A percentile compares a stretch with the other conserved stretches of the same genome.
These are phyloP conservation scores for Fusarium sp. DNA, from an alignment of 2,329 filamentous ascomycete genomes.

Conservation along the genomic window DNA sequence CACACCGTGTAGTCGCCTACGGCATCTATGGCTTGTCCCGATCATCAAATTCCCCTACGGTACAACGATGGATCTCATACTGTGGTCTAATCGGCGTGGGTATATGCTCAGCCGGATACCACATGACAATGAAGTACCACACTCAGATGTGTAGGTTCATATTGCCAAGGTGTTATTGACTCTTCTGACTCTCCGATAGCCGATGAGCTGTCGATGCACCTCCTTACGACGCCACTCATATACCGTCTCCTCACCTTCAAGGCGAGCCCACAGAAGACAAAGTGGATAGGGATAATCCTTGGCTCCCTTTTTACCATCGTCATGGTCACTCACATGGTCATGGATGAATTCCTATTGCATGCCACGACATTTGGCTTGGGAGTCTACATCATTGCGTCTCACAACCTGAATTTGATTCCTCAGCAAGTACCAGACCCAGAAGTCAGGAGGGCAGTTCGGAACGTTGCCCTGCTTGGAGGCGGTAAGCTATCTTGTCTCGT, in stretches of 20 bases:
- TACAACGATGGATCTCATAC: conserved; percentile 51
- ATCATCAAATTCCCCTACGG: conserved; percentile 22
- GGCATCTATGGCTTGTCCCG: conserved; percentile 53
- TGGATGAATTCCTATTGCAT: conserved; percentile 57
- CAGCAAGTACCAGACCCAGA: conserved; percentile 46
- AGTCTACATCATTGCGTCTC: conserved; percentile 50
- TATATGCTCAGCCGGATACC: conserved; percentile 48
- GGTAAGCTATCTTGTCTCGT: conserved; percentile 7
- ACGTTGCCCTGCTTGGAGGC: conserved; percentile 33
- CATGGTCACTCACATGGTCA: conserved; percentile 56
- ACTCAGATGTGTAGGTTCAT: conserved; percentile 48
- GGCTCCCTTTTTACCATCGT: conserved; percentile 45
- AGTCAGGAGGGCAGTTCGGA: conserved; percentile 33
- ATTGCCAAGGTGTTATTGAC: too few relatives aligned
- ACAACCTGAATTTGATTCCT: conserved; percentile 47
- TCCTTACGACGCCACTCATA: conserved; percentile 55
- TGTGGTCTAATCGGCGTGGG: conserved; percentile 53
- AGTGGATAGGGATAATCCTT: conserved; percentile 36
- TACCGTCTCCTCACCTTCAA: conserved; percentile 55
- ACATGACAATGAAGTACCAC: conserved; percentile 52
- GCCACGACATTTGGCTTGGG: conserved; percentile 51
- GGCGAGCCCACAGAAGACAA: conserved; percentile 41
- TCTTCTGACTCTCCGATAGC: conserved; percentile 39
- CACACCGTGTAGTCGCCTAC: conserved; percentile 48
- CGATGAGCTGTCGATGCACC: conserved; percentile 56